Evolutionary conservation across 495 filamentous ascomycete genomes (phyloP), one percentile per base, ranked within the genome.

Genomic region (Aspergillus sclerotiicarbonarius): DNA sequence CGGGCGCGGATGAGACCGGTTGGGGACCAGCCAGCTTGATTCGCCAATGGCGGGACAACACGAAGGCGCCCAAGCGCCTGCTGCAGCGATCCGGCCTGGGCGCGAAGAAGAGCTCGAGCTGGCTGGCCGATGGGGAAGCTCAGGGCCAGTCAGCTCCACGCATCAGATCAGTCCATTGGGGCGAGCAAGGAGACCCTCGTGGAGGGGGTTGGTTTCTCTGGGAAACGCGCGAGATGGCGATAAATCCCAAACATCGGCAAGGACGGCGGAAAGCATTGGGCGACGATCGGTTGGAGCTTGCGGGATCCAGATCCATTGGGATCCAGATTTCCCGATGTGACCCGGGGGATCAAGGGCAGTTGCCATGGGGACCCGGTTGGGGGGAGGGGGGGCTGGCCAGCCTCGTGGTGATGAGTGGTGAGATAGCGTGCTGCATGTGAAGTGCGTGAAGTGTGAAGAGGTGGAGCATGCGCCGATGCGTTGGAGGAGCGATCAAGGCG

Each of bases 301-400:
- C 25, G 25, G 25, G 25, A 25, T 25, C 58, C 48, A 54, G 51
- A 57, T 58, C 57, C 60, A 64, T 59, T 44, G 19, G 39, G 31
- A 49, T 62, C 49, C 56, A 56, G 61, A 53, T 59, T 60, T 44
- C 51, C 64, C 67, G 64, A 65, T 67, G 63, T 54, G 56, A 58
- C 64, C 67, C 67, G 67, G 63, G 43, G 43, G 45, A 30, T 45
- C 35, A 39, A 16, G 44, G 33, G 29, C 39, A 54, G 67, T 69
- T 69, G 67, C 64, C 54, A 69, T 69, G 62, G 64, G 9, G 64
- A 69, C 60, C 13, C 25, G 55, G 54, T 29, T 52, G 53, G 53
- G 43, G 53, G 29, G 45, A 9, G 18, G 46, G 53, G 39, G 46
- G 57, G 51, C 46, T 63, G 52, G 56, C 47, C 58, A 60, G 51